Evolutionary conservation across 2,329 filamentous ascomycete species (phyloP).

Genomic region (Xylaria polymorpha): DNA sequence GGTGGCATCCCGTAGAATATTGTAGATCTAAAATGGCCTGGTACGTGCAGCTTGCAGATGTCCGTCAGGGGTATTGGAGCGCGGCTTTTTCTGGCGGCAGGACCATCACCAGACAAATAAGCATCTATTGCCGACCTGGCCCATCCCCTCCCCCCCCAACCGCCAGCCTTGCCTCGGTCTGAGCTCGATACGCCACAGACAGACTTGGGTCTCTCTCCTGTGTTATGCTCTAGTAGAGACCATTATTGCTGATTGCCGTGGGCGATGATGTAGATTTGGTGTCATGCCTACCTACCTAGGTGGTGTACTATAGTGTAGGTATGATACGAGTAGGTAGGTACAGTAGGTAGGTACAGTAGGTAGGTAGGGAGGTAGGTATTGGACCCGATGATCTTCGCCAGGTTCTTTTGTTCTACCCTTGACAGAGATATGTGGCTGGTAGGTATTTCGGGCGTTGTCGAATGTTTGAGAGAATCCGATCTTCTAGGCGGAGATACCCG

Average conservation of each 20-base stretch:
- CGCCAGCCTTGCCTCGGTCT: constrained; percentile 1
- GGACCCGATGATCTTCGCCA: constrained; percentile 12
- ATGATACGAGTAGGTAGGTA: not conserved
- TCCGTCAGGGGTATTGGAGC: constrained; percentile 12
- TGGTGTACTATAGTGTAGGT: too few relatives aligned
- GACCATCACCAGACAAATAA: not conserved
- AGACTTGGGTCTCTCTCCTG: not conserved
- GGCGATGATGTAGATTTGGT: not conserved
- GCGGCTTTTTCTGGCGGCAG: constrained; percentile 7
- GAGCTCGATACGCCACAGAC: not conserved
- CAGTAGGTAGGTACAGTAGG: not conserved
- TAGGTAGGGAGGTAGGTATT: too few relatives aligned
- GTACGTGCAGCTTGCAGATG: constrained; percentile 27
- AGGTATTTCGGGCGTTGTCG: not conserved
- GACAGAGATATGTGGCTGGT: not conserved
- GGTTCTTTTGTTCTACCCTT: constrained; percentile 7
- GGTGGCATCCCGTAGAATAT: constrained; percentile 22
- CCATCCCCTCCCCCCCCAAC: not conserved
- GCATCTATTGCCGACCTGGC: constrained; percentile 3
- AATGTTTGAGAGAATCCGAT: constrained; percentile 31
- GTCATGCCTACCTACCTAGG: not conserved
- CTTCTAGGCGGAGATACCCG: constrained; percentile 15
- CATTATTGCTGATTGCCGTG: not conserved
- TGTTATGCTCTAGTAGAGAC: not conserved
- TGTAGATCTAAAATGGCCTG: constrained; percentile 18